Percentiles rank a stretch among this genome's conserved stretches.
These are phyloP conservation scores for Aspergillaceae sp. DNA, from an alignment of 2,329 filamentous ascomycete genomes.

Conservation along the genomic window DNA sequence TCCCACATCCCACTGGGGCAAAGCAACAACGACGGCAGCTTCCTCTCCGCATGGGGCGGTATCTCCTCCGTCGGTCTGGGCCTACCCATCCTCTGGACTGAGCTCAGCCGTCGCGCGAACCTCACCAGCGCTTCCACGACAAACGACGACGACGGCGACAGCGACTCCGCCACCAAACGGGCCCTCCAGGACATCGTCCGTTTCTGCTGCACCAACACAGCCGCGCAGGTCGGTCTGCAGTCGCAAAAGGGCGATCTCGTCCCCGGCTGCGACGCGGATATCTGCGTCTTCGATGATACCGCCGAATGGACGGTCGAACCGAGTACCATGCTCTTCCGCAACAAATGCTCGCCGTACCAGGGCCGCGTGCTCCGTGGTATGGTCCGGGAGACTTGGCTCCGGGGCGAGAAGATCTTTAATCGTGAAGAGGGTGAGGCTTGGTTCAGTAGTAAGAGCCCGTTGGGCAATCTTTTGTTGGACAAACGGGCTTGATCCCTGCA, in stretches of 20 bases:
- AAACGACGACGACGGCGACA: background rate
- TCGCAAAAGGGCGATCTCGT: slow-evolving; percentile 72
- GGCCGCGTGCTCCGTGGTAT: slow-evolving; percentile 68
- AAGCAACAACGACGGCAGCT: slow-evolving; percentile 49
- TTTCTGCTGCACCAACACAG: slow-evolving; percentile 79
- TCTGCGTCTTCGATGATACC: slow-evolving; percentile 86
- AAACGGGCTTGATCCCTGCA: slow-evolving; percentile 22
- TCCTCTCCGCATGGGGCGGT: slow-evolving; percentile 93
- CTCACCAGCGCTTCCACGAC: slow-evolving; percentile 25
- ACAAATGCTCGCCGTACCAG: slow-evolving; percentile 86
- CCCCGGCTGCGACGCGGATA: slow-evolving; percentile 78
- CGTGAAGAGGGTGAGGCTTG: slow-evolving; percentile 40
- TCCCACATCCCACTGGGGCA: slow-evolving; percentile 48
- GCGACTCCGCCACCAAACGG: slow-evolving; percentile 37
- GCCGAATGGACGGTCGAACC: slow-evolving; percentile 64
- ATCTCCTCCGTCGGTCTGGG: slow-evolving; percentile 91
- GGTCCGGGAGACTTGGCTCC: slow-evolving; percentile 76
- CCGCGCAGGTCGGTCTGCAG: slow-evolving; percentile 75
- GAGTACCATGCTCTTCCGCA: slow-evolving; percentile 86
- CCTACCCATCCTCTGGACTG: slow-evolving; percentile 80
- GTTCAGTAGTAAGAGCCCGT: slow-evolving; percentile 28
- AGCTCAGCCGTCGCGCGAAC: slow-evolving; percentile 54
- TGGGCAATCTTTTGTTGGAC: slow-evolving; percentile 34
- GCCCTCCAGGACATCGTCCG: slow-evolving; percentile 70
- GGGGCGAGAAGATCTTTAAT: slow-evolving; percentile 66